Conservation (phyloP, 768 basidiomycete species). For the Cyclocybe cylindracea region DNA sequence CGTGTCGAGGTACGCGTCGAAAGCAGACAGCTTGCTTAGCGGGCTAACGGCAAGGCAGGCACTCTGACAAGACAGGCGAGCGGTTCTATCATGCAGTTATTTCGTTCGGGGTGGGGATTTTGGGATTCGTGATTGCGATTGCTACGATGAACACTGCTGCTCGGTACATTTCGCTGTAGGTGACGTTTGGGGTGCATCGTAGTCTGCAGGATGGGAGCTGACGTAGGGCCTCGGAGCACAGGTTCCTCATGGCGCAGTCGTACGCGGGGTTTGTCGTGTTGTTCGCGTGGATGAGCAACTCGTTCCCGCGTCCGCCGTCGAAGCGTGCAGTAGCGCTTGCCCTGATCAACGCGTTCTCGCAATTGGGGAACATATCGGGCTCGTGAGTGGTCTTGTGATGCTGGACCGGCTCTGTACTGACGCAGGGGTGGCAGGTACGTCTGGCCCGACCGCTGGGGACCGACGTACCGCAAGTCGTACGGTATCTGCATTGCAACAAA, state of each 20-base stretch:
- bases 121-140: conserved; percentile 75
- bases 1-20: conserved; percentile 39
- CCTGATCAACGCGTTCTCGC: conserved; percentile 76
- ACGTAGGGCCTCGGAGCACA: conserved; percentile 1
- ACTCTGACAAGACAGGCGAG: conserved; percentile 75
- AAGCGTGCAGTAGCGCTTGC: conserved; percentile 85
- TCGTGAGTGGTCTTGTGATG: conserved; percentile 49
- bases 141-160: conserved; percentile 67
- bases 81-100: conserved; percentile 69
- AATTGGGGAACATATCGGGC: conserved; percentile 83
- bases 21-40: neutral
- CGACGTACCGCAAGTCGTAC: conserved; percentile 67
- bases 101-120: conserved; percentile 61
- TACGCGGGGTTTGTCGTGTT: conserved; percentile 72
- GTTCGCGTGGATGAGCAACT: conserved; percentile 49
- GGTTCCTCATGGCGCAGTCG: conserved; percentile 76
- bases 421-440: conserved; percentile 46
- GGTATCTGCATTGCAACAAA: conserved; percentile 70
- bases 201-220: conserved; percentile 25
- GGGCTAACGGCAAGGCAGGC: conserved; percentile 38
- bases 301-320: conserved; percentile 72
- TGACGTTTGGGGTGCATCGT: neutral
- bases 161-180: conserved; percentile 70
- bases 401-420: conserved; percentile 6
- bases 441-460: conserved; percentile 69